Evolutionary conservation across 192 early-diverging fungal species (phyloP), one percentile per base, ranked within the genome.

Genomic region (Phycomyces nitens): DNA sequence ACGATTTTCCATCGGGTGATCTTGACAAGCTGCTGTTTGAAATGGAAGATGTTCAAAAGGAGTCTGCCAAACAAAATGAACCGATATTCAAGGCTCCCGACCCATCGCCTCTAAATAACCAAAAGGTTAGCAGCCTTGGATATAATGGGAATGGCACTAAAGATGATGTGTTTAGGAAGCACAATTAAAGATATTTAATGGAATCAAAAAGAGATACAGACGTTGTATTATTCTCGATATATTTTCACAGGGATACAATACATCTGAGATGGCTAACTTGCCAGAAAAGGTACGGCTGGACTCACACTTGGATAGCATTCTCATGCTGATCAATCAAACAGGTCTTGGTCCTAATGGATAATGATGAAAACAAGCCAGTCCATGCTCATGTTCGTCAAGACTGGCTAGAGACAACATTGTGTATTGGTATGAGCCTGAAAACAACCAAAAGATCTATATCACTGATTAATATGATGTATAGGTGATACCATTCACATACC

Each of bases 401-500:
- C 43, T 93, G 91, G 91, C 64, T 62, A n/a, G 47, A 80, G 6
- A 86, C 81, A 29, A 62, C 77, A 2, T 70, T 92, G 1, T 51
- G 43, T 23, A 75, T 77, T 18, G 79, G 77, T 80, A 51, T 14
- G 43, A n/a, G n/a, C n/a, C n/a, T n/a, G n/a, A n/a, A n/a, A n/a
- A n/a, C n/a, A n/a, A n/a, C n/a, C n/a, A n/a, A n/a, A n/a, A n/a
- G n/a, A n/a, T n/a, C n/a, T n/a, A n/a, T n/a, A n/a, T n/a, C n/a
- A n/a, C n/a, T n/a, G n/a, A n/a, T n/a, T n/a, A n/a, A n/a, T n/a
- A n/a, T n/a, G n/a, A n/a, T n/a, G n/a, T n/a, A n/a, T 12, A 80
- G 90, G 90, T 4, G 86, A 92, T 66, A 82, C 82, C 59, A 62
- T 96, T 8, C 80, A 92, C 66, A 69, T 89, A 14, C 65, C 84